Conservation (phyloP, 2,329 filamentous ascomycete genomes). For the Calonectria leucothoes region DNA sequence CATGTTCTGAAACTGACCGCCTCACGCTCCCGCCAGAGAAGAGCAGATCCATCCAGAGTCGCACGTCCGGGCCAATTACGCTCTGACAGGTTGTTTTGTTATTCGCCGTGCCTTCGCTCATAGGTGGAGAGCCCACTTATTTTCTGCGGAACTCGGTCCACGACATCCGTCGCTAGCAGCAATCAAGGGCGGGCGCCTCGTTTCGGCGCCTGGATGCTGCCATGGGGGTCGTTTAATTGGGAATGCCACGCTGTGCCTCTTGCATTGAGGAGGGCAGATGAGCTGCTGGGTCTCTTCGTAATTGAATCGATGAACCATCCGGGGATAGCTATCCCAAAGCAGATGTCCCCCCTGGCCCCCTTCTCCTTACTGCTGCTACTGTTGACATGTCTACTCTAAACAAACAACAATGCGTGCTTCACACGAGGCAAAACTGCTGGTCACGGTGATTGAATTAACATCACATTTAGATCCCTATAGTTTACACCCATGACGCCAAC, state of each 20-base stretch:
- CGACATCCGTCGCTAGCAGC: background rate
- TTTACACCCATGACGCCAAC: conserved; percentile 43
- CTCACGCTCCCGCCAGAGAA: background rate
- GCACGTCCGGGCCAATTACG: background rate
- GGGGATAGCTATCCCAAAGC: background rate
- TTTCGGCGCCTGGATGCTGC: background rate
- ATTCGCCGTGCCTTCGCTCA: background rate
- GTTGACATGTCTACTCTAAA: background rate
- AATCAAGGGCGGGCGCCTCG: background rate
- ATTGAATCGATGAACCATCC: background rate
- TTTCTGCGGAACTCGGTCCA: background rate
- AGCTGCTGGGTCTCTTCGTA: background rate
- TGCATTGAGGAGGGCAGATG: conserved; percentile 3
- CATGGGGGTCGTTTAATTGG: conserved; percentile 1
- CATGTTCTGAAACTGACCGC: conserved; percentile 8
- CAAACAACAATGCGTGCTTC: background rate
- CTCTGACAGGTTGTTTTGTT: background rate
- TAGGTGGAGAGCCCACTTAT: background rate
- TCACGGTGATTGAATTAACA: conserved; percentile 25
- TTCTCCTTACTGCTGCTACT: background rate
- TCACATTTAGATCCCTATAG: conserved; percentile 38
- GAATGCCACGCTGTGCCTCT: background rate
- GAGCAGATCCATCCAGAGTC: background rate
- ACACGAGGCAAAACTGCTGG: background rate
- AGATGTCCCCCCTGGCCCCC: background rate